A percentile compares a stretch with the other conserved stretches of the same genome.
Conservation (phyloP, 495 filamentous ascomycete genomes). For the Penicillium canariense region DNA sequence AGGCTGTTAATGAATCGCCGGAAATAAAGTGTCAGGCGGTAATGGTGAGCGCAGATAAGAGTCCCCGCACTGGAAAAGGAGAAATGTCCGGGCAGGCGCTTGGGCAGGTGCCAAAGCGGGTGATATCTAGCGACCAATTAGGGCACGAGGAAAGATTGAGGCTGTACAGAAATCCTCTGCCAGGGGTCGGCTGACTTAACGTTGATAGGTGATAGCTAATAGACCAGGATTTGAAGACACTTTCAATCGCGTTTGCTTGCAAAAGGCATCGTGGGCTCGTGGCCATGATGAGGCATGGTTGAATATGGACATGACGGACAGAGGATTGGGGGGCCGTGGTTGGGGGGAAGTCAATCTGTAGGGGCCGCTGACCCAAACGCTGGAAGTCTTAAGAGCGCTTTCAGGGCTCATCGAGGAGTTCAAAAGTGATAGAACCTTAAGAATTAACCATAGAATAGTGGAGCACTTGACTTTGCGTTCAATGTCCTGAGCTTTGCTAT, state of each 20-base stretch:
- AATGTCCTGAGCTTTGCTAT: neutral
- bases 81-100: neutral
- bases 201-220: neutral
- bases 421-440: neutral
- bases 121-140: neutral
- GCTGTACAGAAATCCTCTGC: neutral
- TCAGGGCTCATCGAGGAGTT: too few relatives aligned
- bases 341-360: too few relatives aligned
- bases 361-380: too few relatives aligned
- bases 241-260: neutral
- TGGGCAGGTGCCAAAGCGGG: neutral
- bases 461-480: neutral
- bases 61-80: neutral
- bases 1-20: neutral
- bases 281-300: too few relatives aligned
- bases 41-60: neutral
- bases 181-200: neutral
- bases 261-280: too few relatives aligned
- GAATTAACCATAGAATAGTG: neutral
- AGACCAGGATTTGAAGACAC: neutral
- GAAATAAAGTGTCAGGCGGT: neutral
- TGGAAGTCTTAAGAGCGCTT: too few relatives aligned
- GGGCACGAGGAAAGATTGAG: neutral
- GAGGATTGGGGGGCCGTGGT: too few relatives aligned
- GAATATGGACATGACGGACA: too few relatives aligned